Conservation (phyloP, 192 early-diverging fungal species). For the Obelidium mucronatum region DNA sequence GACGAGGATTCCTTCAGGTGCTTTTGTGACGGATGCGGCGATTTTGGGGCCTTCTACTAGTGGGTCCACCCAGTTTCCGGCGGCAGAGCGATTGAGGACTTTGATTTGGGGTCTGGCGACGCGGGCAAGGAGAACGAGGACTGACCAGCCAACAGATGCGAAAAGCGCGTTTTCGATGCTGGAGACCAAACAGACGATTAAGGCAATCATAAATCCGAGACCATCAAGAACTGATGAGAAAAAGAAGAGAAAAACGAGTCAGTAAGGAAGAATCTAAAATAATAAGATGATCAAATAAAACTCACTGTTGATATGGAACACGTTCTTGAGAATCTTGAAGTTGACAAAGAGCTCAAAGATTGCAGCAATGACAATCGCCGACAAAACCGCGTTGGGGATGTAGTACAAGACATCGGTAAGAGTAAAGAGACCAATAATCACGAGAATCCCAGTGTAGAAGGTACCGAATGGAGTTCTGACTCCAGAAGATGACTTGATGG, state of each 20-base stretch:
- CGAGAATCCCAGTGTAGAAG: conserved; percentile 78
- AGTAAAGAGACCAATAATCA: conserved; percentile 82
- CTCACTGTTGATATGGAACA: conserved; percentile 63
- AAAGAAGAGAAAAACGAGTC: no score
- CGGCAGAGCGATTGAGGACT: conserved; percentile 38
- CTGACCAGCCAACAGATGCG: conserved; percentile 72
- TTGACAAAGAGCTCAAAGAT: conserved; percentile 80
- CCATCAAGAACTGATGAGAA: conserved; percentile 65
- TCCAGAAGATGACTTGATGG: conserved; percentile 90
- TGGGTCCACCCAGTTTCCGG: conserved; percentile 41
- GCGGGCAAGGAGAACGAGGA: conserved; percentile 76
- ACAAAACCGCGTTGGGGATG: conserved; percentile 80
- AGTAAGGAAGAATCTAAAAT: no score
- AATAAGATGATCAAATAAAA: no score
- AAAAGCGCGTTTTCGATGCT: conserved; percentile 84
- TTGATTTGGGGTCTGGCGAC: conserved; percentile 71
- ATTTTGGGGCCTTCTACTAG: conserved; percentile 1
- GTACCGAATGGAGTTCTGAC: conserved; percentile 81
- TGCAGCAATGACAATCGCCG: conserved; percentile 85
- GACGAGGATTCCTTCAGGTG: conserved; percentile 71
- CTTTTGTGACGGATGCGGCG: background rate
- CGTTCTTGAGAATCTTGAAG: conserved; percentile 60
- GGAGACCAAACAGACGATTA: conserved; percentile 66
- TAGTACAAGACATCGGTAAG: conserved; percentile 87
- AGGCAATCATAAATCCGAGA: conserved; percentile 53